Base-by-base conservation (phyloP, 257 asterid genomes). In the Jasminum sambac region DNA sequence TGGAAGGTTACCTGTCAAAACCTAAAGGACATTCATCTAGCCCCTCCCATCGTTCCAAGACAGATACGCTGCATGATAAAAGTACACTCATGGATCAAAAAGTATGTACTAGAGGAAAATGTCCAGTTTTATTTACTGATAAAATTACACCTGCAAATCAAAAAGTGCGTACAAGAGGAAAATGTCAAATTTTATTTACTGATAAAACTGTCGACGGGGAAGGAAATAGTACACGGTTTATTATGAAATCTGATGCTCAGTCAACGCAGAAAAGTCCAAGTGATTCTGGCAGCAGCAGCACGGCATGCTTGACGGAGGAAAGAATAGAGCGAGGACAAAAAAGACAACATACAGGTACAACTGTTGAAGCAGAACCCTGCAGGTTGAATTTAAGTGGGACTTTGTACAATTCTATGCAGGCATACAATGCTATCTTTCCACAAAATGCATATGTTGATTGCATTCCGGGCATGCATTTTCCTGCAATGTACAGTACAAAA, bases 161-260 rank as follows among this genome's bases (percentile, higher is more conserved):
- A 68, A 83, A 60, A 71, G 80, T 63, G 57, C 40, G 76, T 76
- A 74, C 83, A 66, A 84, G 80, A 78, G 91, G 90, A 67, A 89
- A 87, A 76, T 85, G 91, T 67, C 88, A 83, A 71, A 80, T 91
- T 72, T 77, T 85, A 69, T 86, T 84, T 86, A 88, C 96, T 5
- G 86, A 89, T 63, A n/a, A n/a, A n/a, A 88, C 94, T 63, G 90
- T 78, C 37, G 96, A 88, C 61, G 84, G 87, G 84, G 93, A 82
- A 81, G 85, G 67, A 21, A 81, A 70, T 75, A 55, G 52, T 38
- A 75, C 48, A 70, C 84, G 74, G 66, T 75, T 72, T 71, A 71
- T 74, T 60, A 71, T 55, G 74, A 70, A 75, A 69, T 64, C 68
- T 41, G 70, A 64, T 43, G 50, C 74, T 39, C 82, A 69, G 36